A percentile compares a stretch with the other conserved stretches of the same genome.
Conservation (phyloP, 805 yeast genomes). For the Hanseniaspora valbyensis region DNA sequence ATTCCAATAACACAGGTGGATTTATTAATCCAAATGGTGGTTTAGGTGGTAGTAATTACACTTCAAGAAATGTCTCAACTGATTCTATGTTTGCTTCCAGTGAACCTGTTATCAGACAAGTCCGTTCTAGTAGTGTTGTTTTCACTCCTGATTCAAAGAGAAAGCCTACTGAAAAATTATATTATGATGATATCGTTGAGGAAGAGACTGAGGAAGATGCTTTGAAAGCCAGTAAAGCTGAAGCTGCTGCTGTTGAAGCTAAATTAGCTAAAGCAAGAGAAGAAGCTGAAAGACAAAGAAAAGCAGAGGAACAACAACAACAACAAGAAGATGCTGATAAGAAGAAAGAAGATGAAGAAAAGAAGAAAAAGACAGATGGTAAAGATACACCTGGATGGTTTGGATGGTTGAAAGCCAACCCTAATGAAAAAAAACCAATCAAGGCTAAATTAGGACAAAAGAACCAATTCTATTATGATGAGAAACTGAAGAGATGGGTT, state of each 20-base stretch:
- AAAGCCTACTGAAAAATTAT: slow-evolving; percentile 9
- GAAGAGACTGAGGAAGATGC: slow-evolving; percentile 26
- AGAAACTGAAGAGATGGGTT: slow-evolving; percentile 77
- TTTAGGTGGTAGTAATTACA: slow-evolving; percentile 7
- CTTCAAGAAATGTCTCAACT: slow-evolving; percentile 12
- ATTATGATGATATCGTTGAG: slow-evolving; percentile 22
- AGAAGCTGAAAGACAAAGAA: slow-evolving; percentile 21
- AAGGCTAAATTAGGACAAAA: slow-evolving; percentile 80
- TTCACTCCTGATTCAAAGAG: slow-evolving; percentile 14
- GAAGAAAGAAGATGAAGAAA: slow-evolving; percentile 21
- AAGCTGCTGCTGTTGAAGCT: slow-evolving; percentile 19
- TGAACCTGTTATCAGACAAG: slow-evolving; percentile 25
- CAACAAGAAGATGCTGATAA: slow-evolving; percentile 21
- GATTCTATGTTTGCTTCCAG: slow-evolving; percentile 20
- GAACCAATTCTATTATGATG: slow-evolving; percentile 66
- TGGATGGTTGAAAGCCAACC: slow-evolving; percentile 48
- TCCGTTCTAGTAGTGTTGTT: slow-evolving; percentile 15
- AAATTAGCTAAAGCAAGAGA: slow-evolving; percentile 21
- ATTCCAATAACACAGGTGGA: background rate
- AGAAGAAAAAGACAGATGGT: slow-evolving; percentile 19
- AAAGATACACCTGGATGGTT: slow-evolving; percentile 34
- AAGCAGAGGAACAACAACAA: slow-evolving; percentile 17
- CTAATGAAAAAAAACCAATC: slow-evolving; percentile 62
- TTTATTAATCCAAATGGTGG: background rate
- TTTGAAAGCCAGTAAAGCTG: slow-evolving; percentile 15